A percentile compares a stretch with the other conserved stretches of the same genome.
phyloP scores from a whole-genome alignment of 2,329 filamentous ascomycete genomes.

The Fusarium concolor region DNA sequence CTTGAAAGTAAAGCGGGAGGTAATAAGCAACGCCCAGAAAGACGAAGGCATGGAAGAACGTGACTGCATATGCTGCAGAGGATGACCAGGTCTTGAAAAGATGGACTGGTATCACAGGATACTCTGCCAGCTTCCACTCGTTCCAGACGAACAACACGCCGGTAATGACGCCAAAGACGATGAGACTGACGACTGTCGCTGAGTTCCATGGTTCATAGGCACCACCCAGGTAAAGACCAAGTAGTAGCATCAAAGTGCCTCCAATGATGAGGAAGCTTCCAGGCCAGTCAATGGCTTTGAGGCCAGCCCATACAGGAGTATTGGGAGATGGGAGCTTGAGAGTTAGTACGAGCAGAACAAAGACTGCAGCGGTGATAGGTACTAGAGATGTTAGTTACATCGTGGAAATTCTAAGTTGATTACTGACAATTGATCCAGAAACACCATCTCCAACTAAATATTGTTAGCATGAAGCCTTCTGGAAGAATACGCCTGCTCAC shows the following conservation, averaged over 20 bases:
- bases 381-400: conserved; percentile 44
- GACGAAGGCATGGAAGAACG: conserved; percentile 62
- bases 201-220: conserved; percentile 71
- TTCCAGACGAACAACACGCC: conserved; percentile 66
- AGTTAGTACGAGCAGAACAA: conserved; percentile 70
- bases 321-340: conserved; percentile 75
- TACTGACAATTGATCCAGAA: conserved; percentile 63
- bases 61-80: conserved; percentile 64
- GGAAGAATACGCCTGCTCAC: conserved; percentile 47
- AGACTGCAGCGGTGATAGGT: conserved; percentile 64
- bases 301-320: conserved; percentile 70
- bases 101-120: conserved; percentile 75
- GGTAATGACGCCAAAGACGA: conserved; percentile 68
- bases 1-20: conserved; percentile 79
- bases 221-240: conserved; percentile 77
- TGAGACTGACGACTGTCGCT: conserved; percentile 69
- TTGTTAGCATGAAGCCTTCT: neutral
- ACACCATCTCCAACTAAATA: conserved; percentile 57
- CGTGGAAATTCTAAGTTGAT: fast-evolving
- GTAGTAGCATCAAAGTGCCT: conserved; percentile 74
- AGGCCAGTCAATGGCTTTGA: conserved; percentile 70
- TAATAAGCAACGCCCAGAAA: conserved; percentile 77
- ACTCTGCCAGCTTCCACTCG: conserved; percentile 72
- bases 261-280: conserved; percentile 73
- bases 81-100: conserved; percentile 69